Base-by-base conservation (phyloP, 2,329 filamentous ascomycete genomes). In the Reticulascus tulasneorum region DNA sequence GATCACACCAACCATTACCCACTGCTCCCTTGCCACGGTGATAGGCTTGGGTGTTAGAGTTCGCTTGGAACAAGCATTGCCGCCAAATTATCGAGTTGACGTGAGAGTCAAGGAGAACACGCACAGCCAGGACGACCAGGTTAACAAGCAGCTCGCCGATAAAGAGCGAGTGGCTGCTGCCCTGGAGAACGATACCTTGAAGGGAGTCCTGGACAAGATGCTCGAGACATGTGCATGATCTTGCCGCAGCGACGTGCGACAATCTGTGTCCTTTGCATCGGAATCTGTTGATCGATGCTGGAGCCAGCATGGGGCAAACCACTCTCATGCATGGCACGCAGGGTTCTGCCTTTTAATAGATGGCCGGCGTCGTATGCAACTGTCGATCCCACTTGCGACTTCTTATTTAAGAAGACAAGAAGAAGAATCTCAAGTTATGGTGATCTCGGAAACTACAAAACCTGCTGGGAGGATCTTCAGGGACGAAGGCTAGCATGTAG, bases 141-240 rank as follows among this genome's bases (percentile, higher is more conserved):
- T 96, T 34, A 96, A 94, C 66, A 96, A 96, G 71, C 93, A 98
- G 64, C 69, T 98, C 27, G 86, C 82, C 22, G 93, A 98, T 65
- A 98, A 97, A 70, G 93, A 98, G 67, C 75, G 93, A 43, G 93
- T 98, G 28, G 90, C 91, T 2, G 93, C 93, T 9, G 93, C 93
- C 7, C 68, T 96, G 50, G 93, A 97, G 63, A 98, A 98, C 58
- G 86, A 86, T 38, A 94, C 86, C 2, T 67, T 98, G 42, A 88
- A 87, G 71, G 82, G 82, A 25, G 86, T 96, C 21, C 72, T 98
- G 46, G 81, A 86, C 58, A 95, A 93, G 64, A 97, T 98, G 93
- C 73, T 97, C 45, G 82, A 87, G 57, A 91, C 85, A 2, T 94
- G 88, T 62, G 73, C 77, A 47, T 86, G 53, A 66, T 28, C 16